phyloP scores from a whole-genome alignment of 2,329 filamentous ascomycete species.

The Aspergillus neoniger region DNA sequence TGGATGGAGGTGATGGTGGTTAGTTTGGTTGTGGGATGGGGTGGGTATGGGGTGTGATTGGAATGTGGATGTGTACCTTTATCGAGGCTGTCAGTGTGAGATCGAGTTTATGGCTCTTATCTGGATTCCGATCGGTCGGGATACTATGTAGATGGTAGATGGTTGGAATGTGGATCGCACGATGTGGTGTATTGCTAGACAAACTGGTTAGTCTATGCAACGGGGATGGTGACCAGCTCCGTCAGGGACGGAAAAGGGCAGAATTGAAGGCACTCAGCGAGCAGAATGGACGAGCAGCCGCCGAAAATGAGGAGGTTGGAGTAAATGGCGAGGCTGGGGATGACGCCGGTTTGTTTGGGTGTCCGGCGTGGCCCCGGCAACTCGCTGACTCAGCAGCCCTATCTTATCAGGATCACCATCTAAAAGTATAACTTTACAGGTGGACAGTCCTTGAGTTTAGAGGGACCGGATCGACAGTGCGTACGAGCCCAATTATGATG shows the following conservation, averaged over 20 bases:
- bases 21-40: neutral
- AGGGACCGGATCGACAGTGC: neutral
- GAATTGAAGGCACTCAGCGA: neutral
- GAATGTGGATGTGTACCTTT: slow-evolving; percentile 12
- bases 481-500: neutral
- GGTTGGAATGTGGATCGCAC: neutral
- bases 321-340: slow-evolving; percentile 38
- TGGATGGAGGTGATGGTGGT: slow-evolving; percentile 4
- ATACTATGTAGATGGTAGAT: slow-evolving; percentile 4
- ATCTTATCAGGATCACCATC: slow-evolving; percentile 15
- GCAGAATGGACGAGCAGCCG: slow-evolving; percentile 16
- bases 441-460: neutral
- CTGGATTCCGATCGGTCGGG: neutral
- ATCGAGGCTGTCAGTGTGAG: neutral
- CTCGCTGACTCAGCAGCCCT: slow-evolving; percentile 29
- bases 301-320: slow-evolving; percentile 42
- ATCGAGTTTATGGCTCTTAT: neutral
- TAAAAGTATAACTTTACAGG: too few relatives aligned
- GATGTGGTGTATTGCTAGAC: neutral
- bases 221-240: neutral
- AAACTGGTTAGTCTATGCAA: neutral
- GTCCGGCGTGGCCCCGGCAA: slow-evolving; percentile 30
- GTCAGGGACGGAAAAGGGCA: neutral
- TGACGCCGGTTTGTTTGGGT: slow-evolving; percentile 30
- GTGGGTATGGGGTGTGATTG: slow-evolving; percentile 8